Conservation (phyloP, 345 rosid genomes). For the Linum tenue region DNA sequence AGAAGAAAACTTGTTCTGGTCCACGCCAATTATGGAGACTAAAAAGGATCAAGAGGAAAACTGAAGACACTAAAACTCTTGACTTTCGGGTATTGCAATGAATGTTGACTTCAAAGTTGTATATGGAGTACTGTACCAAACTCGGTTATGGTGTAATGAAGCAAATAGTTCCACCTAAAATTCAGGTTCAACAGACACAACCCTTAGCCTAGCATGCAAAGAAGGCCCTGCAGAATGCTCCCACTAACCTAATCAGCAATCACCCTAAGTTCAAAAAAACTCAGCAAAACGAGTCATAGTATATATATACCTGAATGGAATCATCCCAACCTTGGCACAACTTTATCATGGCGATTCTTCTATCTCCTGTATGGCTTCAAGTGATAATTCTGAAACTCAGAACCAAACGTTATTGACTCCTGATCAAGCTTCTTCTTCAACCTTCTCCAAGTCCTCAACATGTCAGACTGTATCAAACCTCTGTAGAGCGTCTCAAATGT, state of each 20-base stretch:
- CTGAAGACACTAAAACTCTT: background rate
- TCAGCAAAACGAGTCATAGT: no score
- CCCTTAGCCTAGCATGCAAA: no score
- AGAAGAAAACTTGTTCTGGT: background rate
- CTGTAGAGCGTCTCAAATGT: slow-evolving; percentile 73
- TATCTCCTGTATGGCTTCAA: slow-evolving; percentile 62
- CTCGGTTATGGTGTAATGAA: background rate
- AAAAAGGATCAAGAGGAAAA: background rate
- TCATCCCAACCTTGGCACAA: background rate
- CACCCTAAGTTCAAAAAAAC: no score
- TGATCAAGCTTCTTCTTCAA: slow-evolving; percentile 79
- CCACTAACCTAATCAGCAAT: no score
- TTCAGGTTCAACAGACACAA: no score
- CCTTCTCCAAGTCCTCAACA: slow-evolving; percentile 86
- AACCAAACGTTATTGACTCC: slow-evolving; percentile 60
- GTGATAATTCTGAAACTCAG: slow-evolving; percentile 59
- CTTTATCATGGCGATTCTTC: slow-evolving; percentile 1
- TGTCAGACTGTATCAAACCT: slow-evolving; percentile 78
- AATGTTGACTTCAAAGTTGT: background rate
- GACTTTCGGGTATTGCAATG: background rate
- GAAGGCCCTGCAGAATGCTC: no score
- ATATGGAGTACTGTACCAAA: background rate
- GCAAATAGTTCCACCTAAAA: background rate
- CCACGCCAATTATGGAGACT: background rate
- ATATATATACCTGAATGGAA: background rate